Evolutionary conservation across 2,329 filamentous ascomycete genomes (phyloP), one percentile per base, ranked within the genome.

Genomic region (Aspergillus tubingensis): DNA sequence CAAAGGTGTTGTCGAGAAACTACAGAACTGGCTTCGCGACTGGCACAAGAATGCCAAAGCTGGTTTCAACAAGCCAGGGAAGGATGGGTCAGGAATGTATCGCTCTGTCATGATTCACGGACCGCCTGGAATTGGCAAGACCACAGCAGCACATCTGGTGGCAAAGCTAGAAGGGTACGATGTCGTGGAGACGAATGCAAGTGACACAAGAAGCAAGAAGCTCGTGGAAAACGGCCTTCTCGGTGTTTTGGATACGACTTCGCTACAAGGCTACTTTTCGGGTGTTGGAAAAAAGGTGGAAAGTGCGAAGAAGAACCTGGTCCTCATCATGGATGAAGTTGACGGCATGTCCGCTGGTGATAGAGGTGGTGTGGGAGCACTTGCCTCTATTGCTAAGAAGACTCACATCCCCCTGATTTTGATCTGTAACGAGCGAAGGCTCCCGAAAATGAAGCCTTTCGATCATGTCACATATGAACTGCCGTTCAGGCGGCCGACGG

Each of bases 331-430:
- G 95, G 95, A 99, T 69, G 95, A 99, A 77, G 95, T 99, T 4
- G 95, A 99, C 70, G 95, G 95, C 55, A 98, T 99, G 95, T 98
- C 94, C 62, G 93, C 92, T 38, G 95, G 95, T 72, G 95, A 99
- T 74, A 89, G 95, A 62, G 95, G 95, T 66, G 95, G 95, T 75
- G 95, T 99, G 51, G 95, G 93, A 54, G 95, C 95, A 30, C 83
- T 99, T 59, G 94, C 95, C 59, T 92, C 95, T 60, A 90, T 96
- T 57, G 97, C 94, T 83, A 96, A 91, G 80, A 97, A 96, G 82
- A 95, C 93, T 0, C 88, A 95, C 68, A 88, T 99, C 23, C 95
- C 95, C 0, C 89, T 99, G 74, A 98, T 99, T 67, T 84, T 99
- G 57, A 98, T 99, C 68, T 99, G 95, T 84, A 99, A 99, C 75